Evolutionary conservation across 139 green algal genomes (phyloP), one percentile per base, ranked within the genome.

Genomic region (Picochlorum sp.): DNA sequence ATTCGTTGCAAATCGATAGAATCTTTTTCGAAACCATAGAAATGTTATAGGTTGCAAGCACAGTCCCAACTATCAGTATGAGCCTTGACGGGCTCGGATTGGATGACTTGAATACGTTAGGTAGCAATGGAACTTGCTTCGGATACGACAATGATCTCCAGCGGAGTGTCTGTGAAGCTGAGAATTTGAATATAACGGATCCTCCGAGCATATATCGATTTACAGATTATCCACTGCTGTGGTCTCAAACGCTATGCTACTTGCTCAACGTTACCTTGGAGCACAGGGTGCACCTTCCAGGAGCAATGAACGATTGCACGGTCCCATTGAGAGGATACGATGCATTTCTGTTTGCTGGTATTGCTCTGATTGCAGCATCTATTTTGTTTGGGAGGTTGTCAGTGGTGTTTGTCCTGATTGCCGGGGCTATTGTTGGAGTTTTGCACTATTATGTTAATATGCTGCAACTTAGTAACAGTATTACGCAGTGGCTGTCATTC

Each of bases 391-490:
- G 78, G 18, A 79, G 76, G 45, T 67, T 83, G 21, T 74, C 66
- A 18, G 70, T 65, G 0, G 72, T 80, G 15, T 73, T 68, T 57
- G 73, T 76, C 49, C 62, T 83, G 4, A 41, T 85, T 7, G 21
- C 68, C 8, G 83, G 83, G 30, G 82, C 67, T 2, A 58, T 72
- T 5, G 21, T 88, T 66, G 74, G 63, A 3, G 44, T 81, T 6
- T 69, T 84, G 26, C 77, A 82, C 51, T 80, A 66, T n/a, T 60
- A 84, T 38, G 73, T 73, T 21, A 87, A 89, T 65, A 69, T 90
- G 41, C 63, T 71, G 5, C 56, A 87, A 26, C 70, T 93, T 18
- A 73, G 74, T 44, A 96, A 96, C 63, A 65, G 74, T 14, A 77
- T 92, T 6, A 49, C 79, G 9, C 69, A 92, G 2, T 96, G 89